These are phyloP conservation scores for Nemania diffusa DNA, from an alignment of 2,329 filamentous ascomycete species.

Conservation along the genomic window DNA sequence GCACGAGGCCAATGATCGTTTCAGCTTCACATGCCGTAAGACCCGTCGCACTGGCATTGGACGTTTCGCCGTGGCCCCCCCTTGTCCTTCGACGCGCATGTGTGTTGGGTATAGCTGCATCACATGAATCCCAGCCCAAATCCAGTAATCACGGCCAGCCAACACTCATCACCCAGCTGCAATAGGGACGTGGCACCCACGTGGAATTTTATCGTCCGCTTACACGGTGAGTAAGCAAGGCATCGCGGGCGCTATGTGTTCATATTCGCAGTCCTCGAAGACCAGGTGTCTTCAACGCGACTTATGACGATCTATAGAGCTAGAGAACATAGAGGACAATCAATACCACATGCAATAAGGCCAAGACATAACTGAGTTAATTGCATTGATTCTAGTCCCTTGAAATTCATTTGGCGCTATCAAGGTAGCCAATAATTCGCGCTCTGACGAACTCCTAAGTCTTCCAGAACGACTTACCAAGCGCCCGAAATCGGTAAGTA, in stretches of 20 bases:
- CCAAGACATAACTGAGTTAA: no score
- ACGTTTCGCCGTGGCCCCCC: neutral
- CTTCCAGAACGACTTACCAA: constrained; percentile 34
- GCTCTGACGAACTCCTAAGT: neutral
- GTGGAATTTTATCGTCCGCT: neutral
- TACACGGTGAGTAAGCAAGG: neutral
- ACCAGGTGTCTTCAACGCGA: neutral
- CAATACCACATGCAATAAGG: neutral
- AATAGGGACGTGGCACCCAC: neutral
- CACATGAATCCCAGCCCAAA: neutral
- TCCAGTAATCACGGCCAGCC: neutral
- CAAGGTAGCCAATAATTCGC: neutral
- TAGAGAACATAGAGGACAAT: neutral
- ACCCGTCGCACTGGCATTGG: no score
- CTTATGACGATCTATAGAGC: neutral
- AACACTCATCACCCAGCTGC: neutral
- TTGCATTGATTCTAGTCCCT: no score
- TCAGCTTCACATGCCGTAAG: neutral
- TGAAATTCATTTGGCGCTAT: neutral
- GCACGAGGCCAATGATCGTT: neutral
- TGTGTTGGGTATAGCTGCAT: neutral
- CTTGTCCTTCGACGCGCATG: neutral
- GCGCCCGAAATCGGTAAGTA: constrained; percentile 41
- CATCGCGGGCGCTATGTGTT: neutral
- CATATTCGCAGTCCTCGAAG: neutral